phyloP scores from a whole-genome alignment of 1,284 basidiomycete genomes.

The Ceratobasidium papillatum region DNA sequence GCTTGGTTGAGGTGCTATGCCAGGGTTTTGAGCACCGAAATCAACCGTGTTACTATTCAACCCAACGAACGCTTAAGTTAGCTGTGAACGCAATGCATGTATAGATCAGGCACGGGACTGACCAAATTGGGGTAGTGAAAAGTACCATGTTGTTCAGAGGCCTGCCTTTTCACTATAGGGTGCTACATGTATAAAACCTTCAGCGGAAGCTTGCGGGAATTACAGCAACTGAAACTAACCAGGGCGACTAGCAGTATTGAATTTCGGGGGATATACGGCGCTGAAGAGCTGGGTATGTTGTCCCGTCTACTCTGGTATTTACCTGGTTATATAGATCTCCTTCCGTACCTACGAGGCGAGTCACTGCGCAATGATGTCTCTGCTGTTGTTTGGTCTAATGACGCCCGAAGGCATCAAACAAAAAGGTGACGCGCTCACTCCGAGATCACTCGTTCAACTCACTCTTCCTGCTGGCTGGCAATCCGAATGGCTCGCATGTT shows the following conservation, averaged over 20 bases:
- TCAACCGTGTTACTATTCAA: neutral
- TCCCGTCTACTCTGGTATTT: too few relatives aligned
- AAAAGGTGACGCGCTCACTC: neutral
- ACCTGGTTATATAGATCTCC: neutral
- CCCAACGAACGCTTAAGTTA: neutral
- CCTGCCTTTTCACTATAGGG: constrained; percentile 1
- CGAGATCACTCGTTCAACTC: neutral
- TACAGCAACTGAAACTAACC: neutral
- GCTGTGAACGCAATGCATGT: neutral
- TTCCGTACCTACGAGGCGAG: neutral
- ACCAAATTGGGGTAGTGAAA: neutral
- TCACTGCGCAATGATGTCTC: neutral
- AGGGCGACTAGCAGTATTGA: neutral
- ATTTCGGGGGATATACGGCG: neutral
- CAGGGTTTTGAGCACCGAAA: neutral
- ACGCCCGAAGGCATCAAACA: neutral
- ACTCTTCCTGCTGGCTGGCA: neutral
- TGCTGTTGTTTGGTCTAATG: neutral
- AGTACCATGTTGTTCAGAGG: neutral
- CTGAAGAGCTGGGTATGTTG: neutral
- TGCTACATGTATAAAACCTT: neutral
- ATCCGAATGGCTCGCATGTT: too few relatives aligned
- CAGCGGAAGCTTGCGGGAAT: neutral
- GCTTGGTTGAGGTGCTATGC: neutral
- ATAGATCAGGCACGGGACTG: neutral